Conservation (phyloP, 140 eudicot species). For the Stevia rebaudiana region DNA sequence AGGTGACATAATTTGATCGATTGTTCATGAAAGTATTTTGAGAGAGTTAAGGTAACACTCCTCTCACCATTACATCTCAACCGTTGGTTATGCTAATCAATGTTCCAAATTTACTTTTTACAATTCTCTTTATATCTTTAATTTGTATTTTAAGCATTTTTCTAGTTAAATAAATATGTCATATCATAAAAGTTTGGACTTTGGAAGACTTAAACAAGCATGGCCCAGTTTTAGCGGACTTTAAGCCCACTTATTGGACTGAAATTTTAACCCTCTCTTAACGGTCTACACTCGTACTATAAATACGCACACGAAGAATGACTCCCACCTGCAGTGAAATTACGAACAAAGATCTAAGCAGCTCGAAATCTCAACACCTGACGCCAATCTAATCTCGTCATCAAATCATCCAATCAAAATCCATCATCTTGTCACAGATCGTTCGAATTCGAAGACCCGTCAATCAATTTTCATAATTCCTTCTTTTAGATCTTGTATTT, state of each 20-base stretch:
- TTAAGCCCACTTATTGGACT: slow-evolving; percentile 27
- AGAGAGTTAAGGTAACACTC: too few relatives aligned
- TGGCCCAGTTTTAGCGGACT: background rate
- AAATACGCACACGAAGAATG: background rate
- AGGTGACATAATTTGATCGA: too few relatives aligned
- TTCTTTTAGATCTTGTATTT: background rate
- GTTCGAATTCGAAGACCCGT: background rate
- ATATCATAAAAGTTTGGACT: background rate
- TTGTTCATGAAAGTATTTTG: too few relatives aligned
- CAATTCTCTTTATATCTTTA: too few relatives aligned
- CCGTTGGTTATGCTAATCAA: too few relatives aligned
- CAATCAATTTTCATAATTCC: slow-evolving; percentile 1
- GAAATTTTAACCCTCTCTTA: background rate
- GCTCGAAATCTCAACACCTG: slow-evolving; percentile 15
- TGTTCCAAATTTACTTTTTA: too few relatives aligned
- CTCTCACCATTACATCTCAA: too few relatives aligned
- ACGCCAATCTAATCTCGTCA: slow-evolving; percentile 13
- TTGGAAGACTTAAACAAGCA: background rate
- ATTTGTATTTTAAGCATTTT: too few relatives aligned
- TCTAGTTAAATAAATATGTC: too few relatives aligned
- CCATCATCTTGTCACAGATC: background rate
- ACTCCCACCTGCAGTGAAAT: slow-evolving; percentile 4
- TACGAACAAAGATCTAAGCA: slow-evolving; percentile 16
- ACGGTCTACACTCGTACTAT: background rate
- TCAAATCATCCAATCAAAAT: background rate